Percentiles rank a stretch among this genome's conserved stretches.
These are phyloP conservation scores for Phytophthora pinifolia DNA, from an alignment of 352 stramenopile genomes.

Conservation along the genomic window DNA sequence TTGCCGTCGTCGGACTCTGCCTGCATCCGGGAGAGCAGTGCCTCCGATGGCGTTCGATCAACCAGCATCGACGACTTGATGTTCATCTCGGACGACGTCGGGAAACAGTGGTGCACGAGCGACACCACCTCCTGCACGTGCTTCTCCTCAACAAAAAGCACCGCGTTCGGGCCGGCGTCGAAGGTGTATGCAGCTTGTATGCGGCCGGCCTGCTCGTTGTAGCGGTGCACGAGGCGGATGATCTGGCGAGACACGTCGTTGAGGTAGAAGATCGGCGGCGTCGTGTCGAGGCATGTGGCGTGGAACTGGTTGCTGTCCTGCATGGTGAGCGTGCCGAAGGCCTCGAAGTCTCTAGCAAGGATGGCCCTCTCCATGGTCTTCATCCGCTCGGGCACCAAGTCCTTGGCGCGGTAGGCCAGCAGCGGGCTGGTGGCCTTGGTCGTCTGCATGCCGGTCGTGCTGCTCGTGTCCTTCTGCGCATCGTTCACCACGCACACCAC, in stretches of 20 bases:
- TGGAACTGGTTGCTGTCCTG: constrained; percentile 99
- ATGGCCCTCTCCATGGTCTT: constrained; percentile 91
- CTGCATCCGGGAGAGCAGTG: constrained; percentile 29
- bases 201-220: constrained; percentile 82
- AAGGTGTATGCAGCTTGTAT: constrained; percentile 97
- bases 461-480: constrained; percentile 96
- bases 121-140: constrained; percentile 64
- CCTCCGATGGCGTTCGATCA: constrained; percentile 12
- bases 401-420: constrained; percentile 81
- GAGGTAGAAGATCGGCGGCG: constrained; percentile 98
- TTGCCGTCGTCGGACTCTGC: constrained; percentile 7
- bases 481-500: constrained; percentile 97
- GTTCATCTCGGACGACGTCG: constrained; percentile 23
- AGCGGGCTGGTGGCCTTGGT: constrained; percentile 93
- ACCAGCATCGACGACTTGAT: constrained; percentile 41
- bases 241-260: constrained; percentile 91
- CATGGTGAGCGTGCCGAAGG: constrained; percentile 98
- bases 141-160: constrained; percentile 88
- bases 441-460: constrained; percentile 95
- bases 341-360: constrained; percentile 90
- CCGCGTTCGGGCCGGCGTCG: constrained; percentile 98
- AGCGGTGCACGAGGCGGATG: constrained; percentile 91
- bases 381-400: constrained; percentile 88
- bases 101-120: constrained; percentile 60
- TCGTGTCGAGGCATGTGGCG: constrained; percentile 97